These are phyloP conservation scores for Hypoxylon sp. DNA, from an alignment of 2,329 filamentous ascomycete species.

Conservation along the genomic window DNA sequence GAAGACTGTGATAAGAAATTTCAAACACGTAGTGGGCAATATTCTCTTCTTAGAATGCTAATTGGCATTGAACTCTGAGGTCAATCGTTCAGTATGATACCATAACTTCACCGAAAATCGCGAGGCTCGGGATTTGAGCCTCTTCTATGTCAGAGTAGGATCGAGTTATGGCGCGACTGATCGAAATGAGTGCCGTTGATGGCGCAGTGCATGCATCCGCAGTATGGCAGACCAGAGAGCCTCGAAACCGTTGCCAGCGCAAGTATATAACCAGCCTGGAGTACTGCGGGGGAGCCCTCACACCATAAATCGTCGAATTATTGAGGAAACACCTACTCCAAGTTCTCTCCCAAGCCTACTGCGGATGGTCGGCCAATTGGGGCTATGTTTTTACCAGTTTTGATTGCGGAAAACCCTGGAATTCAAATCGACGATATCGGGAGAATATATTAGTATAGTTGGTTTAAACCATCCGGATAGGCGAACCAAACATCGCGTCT, in stretches of 20 bases:
- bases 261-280: conserved; percentile 13
- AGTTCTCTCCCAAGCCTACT: conserved; percentile 19
- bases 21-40: background rate
- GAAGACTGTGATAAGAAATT: background rate
- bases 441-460: conserved; percentile 8
- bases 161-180: background rate
- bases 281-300: conserved; percentile 34
- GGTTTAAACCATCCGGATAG: background rate
- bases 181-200: conserved; percentile 5
- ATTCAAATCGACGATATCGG: conserved; percentile 4
- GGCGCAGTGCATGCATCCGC: conserved; percentile 23
- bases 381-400: conserved; percentile 24
- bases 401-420: conserved; percentile 5
- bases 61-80: background rate
- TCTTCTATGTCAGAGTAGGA: conserved; percentile 13
- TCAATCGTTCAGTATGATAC: background rate
- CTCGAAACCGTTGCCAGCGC: conserved; percentile 6
- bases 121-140: conserved; percentile 22
- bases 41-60: background rate
- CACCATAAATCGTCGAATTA: conserved; percentile 32
- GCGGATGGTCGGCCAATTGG: background rate
- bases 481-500: background rate
- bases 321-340: conserved; percentile 18
- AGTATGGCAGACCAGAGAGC: conserved; percentile 24
- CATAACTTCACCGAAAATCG: conserved; percentile 28